Evolutionary conservation across 129 eudicot genomes (phyloP).

Genomic region (Lactuca sativa): DNA sequence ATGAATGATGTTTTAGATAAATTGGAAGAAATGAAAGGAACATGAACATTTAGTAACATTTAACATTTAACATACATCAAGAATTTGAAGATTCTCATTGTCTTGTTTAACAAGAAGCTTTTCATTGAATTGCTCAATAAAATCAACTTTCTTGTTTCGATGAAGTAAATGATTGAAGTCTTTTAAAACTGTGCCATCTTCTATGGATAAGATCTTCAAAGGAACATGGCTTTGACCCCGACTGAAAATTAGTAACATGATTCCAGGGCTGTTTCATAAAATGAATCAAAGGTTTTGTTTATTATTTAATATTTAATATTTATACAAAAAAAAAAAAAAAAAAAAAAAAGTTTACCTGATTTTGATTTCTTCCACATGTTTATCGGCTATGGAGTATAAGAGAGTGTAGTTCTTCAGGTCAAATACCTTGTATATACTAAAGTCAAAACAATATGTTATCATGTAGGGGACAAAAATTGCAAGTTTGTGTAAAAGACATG

Average conservation of each 20-base stretch:
- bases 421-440: conserved; percentile 73
- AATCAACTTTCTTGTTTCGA: conserved; percentile 51
- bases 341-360: conserved; percentile 44
- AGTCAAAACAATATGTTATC: conserved; percentile 9
- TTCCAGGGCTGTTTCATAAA: conserved; percentile 32
- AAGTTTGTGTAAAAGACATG: background rate
- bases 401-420: conserved; percentile 73
- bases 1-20: background rate
- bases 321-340: too few species aligned
- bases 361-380: conserved; percentile 40
- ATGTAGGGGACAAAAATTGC: too few species aligned
- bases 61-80: conserved; percentile 41
- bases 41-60: background rate
- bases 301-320: background rate
- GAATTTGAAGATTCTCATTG: conserved; percentile 54
- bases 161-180: conserved; percentile 45
- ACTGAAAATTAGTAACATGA: conserved; percentile 37
- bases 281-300: background rate
- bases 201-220: conserved; percentile 41
- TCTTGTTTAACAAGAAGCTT: conserved; percentile 59
- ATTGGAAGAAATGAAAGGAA: background rate
- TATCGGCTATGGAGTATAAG: conserved; percentile 64
- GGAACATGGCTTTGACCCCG: conserved; percentile 37
- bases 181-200: conserved; percentile 46
- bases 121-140: conserved; percentile 48